Evolutionary conservation across 805 yeast species (phyloP).

Genomic region (Candida taoyuanica): DNA sequence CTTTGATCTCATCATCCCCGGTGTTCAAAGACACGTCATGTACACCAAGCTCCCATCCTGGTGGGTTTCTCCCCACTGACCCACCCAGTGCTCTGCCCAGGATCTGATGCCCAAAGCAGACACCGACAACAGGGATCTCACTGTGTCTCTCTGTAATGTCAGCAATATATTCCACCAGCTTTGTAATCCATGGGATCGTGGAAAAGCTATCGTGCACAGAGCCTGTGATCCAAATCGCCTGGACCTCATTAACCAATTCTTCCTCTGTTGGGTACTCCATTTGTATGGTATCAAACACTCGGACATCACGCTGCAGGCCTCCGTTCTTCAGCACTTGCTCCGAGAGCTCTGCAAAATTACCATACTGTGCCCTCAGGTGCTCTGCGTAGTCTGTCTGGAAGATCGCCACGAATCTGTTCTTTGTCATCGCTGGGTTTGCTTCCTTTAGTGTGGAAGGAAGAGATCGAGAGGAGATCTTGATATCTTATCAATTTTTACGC

Average conservation of each 20-base stretch:
- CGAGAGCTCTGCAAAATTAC: constrained; percentile 52
- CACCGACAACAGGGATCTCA: constrained; percentile 49
- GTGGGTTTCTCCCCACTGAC: constrained; percentile 48
- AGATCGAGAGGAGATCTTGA: background rate
- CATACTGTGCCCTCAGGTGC: constrained; percentile 25
- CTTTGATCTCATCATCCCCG: constrained; percentile 32
- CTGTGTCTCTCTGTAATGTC: constrained; percentile 2
- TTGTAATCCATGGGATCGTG: constrained; percentile 38
- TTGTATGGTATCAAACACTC: constrained; percentile 36
- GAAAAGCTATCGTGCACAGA: constrained; percentile 45
- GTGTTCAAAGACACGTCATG: constrained; percentile 42
- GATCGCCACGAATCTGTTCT: constrained; percentile 17
- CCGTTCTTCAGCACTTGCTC: constrained; percentile 28
- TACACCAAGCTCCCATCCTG: constrained; percentile 74
- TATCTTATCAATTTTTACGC: too few species aligned
- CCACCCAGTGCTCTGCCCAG: constrained; percentile 63
- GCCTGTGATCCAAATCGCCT: constrained; percentile 49
- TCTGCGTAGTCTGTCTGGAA: constrained; percentile 22
- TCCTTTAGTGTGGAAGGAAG: background rate
- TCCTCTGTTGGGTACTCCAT: constrained; percentile 25
- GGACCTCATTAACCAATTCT: constrained; percentile 24
- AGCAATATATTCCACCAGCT: constrained; percentile 34
- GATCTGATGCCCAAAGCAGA: constrained; percentile 89
- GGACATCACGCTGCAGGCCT: constrained; percentile 22
- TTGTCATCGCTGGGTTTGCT: constrained; percentile 11